Evolutionary conservation across 345 rosid species (phyloP).

Genomic region (Lagerstroemia speciosa): DNA sequence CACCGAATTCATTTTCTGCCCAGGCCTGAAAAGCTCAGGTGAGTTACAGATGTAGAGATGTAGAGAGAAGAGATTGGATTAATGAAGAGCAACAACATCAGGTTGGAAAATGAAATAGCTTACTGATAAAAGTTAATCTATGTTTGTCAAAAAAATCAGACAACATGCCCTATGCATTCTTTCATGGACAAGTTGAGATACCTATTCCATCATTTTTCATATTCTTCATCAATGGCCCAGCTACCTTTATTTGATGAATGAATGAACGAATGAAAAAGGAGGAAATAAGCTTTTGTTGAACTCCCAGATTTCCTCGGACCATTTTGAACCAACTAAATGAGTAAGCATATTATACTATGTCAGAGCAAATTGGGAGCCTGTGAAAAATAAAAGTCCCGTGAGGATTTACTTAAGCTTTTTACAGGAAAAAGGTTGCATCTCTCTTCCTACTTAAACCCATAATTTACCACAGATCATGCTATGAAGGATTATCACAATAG

Average conservation of each 20-base stretch:
- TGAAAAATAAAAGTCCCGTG: no score
- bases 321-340: no score
- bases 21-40: constrained; percentile 31
- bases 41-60: background rate
- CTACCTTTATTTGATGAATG: background rate
- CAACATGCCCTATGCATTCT: background rate
- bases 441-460: no score
- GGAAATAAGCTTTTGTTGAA: background rate
- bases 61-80: background rate
- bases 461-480: background rate
- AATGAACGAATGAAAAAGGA: background rate
- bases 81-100: constrained; percentile 1
- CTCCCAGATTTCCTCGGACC: background rate
- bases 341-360: no score
- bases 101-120: background rate
- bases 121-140: background rate
- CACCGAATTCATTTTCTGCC: constrained; percentile 43
- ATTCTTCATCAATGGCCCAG: no score
- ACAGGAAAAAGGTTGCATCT: background rate
- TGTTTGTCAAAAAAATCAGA: background rate
- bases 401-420: no score
- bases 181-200: background rate
- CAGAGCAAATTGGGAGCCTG: no score
- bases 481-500: background rate
- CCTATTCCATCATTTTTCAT: background rate